Base-by-base conservation (phyloP, 2,329 filamentous ascomycete species). In the Pestalotiopsis sp. region DNA sequence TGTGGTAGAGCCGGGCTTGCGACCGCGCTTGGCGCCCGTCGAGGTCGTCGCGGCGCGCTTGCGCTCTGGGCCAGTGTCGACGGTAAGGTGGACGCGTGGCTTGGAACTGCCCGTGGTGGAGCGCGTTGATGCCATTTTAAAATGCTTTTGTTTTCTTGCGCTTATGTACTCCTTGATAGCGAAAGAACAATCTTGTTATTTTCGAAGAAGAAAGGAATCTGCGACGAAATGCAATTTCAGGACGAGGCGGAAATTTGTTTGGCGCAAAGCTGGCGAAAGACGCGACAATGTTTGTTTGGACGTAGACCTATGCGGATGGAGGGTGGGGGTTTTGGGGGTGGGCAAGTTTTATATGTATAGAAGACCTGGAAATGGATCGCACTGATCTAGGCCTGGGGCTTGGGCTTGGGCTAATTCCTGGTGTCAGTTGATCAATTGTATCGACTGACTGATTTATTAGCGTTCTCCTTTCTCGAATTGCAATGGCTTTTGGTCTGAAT, bases 11-110 rank as follows among this genome's bases (percentile, higher is more conserved):
- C 68, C 31, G 70, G 38, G 45, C 61, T 59, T 25, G 66, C 72
- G 74, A 68, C 72, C 74, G 69, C 73, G 75, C 71, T 76, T 73
- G n/a, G 74, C 73, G 41, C 70, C 70, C 6, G 75, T 75, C 3
- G 72, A 73, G 6, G 75, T 58, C 38, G 68, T 70, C 41, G 55
- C 69, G n/a, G 52, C 64, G 25, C 71, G 74, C 69, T 74, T 75
- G 70, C 73, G 75, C 71, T 76, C 74, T 14, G 75, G 75, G 52
- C 71, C 71, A 2, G 74, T 75, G 6, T 73, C 74, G 11, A 76
- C 67, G 66, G 66, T 69, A 6, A 69, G 36, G 25, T 74, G 74
- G 52, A 76, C 58, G 68, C 74, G 75, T 60, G 75, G 75, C 66
- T 71, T 71, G 38, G 75, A 74, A 60, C 74, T 73, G 41, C 75